A percentile compares a stretch with the other conserved stretches of the same genome.
These are phyloP conservation scores for Zygoascus bituminiphila DNA, from an alignment of 805 yeast species.

Conservation along the genomic window DNA sequence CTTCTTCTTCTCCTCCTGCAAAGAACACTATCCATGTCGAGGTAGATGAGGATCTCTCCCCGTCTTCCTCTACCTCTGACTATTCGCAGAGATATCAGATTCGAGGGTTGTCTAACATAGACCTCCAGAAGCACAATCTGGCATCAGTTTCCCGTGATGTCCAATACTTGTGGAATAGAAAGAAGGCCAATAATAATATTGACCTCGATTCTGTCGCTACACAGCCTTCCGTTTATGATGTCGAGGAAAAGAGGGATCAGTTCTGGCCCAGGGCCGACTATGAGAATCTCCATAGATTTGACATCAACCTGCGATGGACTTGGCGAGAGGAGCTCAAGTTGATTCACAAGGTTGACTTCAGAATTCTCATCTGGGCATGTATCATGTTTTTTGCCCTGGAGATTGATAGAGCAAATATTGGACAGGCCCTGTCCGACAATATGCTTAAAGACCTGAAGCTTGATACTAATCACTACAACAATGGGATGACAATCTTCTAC, in stretches of 20 bases:
- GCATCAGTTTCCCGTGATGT: neutral
- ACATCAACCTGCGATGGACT: constrained; percentile 51
- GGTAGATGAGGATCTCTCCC: neutral
- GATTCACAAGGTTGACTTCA: constrained; percentile 46
- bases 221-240: constrained; percentile 9
- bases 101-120: neutral
- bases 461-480: constrained; percentile 50
- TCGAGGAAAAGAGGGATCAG: neutral
- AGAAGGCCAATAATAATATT: neutral
- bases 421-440: constrained; percentile 52
- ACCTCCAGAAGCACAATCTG: neutral
- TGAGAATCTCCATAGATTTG: constrained; percentile 33
- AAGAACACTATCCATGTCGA: neutral
- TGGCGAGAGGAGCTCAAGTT: constrained; percentile 42
- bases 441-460: constrained; percentile 43
- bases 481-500: constrained; percentile 49
- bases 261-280: constrained; percentile 10
- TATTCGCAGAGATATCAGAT: neutral
- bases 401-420: constrained; percentile 49
- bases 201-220: constrained; percentile 9
- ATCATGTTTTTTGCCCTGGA: constrained; percentile 53
- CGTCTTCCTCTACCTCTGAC: neutral
- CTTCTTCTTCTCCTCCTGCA: neutral
- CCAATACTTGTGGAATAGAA: constrained; percentile 5
- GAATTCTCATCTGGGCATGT: constrained; percentile 49